Evolutionary conservation across 305 asterid species (phyloP), one percentile per base, ranked within the genome.

Genomic region (Solanum hybrid): DNA sequence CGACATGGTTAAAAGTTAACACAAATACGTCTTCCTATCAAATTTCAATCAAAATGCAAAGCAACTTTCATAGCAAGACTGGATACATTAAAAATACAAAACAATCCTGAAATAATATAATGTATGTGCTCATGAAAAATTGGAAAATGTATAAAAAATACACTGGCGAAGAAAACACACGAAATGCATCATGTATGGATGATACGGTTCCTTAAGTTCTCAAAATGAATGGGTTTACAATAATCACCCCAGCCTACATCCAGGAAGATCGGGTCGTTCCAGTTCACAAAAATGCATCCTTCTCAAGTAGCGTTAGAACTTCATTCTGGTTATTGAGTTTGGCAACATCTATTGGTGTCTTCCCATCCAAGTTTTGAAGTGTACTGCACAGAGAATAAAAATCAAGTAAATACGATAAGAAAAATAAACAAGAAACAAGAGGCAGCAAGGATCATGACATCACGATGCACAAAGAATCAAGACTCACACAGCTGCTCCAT

Each of bases 401-500:
- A 78, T 40, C 75, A 86, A 69, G 80, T 24, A 7, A 31, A 40
- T 12, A 66, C 10, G 73, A 78, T 22, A 22, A 64, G 37, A 69
- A 45, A 22, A 64, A 64, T 7, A 64, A 64, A 64, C 72, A 64
- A 64, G 72, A 64, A 64, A 64, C 72, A 64, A 64, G 72, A n/a
- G 72, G 72, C 27, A 64, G 72, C 12, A 64, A 64, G 72, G 72
- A 64, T 64, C 72, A 64, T 64, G 12, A 64, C 72, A 64, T 64
- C 72, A 64, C 3, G 72, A 64, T 64, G 72, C 72, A 22, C 72
- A 64, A 64, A 64, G 72, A 22, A 34, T 2, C 42, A 71, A 85
- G 17, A 84, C 98, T 94, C 96, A 97, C 99, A 98, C 99, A 77
- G 99, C 99, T 35, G 99, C 98, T 7, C 99, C 99, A 78, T 96